Conservation (phyloP, 805 yeast genomes). For the Blastobotrys peoriensis region DNA sequence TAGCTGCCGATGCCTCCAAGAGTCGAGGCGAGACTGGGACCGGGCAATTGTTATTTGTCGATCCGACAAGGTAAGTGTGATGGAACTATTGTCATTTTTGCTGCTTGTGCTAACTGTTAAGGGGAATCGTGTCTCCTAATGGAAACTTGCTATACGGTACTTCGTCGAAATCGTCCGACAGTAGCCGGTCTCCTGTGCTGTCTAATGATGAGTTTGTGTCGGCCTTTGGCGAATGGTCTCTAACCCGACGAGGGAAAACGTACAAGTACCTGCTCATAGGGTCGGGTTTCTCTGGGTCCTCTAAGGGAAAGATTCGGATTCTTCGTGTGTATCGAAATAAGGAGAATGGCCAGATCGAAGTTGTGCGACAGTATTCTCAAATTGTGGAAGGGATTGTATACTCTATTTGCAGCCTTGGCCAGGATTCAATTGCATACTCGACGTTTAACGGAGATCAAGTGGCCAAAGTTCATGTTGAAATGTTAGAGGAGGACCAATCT, state of each 20-base stretch:
- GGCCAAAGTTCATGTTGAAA: neutral
- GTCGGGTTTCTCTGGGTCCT: slow-evolving; percentile 1
- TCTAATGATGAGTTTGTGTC: slow-evolving; percentile 8
- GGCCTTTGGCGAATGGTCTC: slow-evolving; percentile 13
- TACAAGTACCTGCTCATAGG: slow-evolving; percentile 16
- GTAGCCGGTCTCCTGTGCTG: neutral
- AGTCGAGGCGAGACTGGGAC: neutral
- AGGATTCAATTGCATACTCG: slow-evolving; percentile 6
- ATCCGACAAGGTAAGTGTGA: neutral
- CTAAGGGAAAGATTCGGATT: slow-evolving; percentile 9
- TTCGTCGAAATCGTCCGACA: neutral
- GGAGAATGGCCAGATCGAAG: slow-evolving; percentile 4
- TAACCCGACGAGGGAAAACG: slow-evolving; percentile 3
- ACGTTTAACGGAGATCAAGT: neutral
- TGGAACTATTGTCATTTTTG: neutral
- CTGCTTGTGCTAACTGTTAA: neutral
- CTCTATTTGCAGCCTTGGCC: slow-evolving; percentile 4
- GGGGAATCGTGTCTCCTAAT: neutral
- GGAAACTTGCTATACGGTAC: neutral
- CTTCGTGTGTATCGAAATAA: slow-evolving; percentile 10
- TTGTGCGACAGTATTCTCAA: slow-evolving; percentile 10
- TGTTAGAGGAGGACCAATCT: neutral
- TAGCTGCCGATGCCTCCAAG: slow-evolving; percentile 4
- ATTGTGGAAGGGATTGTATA: slow-evolving; percentile 6
- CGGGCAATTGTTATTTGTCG: slow-evolving; percentile 3